A percentile compares a stretch with the other conserved stretches of the same genome.
phyloP scores from a whole-genome alignment of 2,329 filamentous ascomycete species.

The Colletotrichum sidae region DNA sequence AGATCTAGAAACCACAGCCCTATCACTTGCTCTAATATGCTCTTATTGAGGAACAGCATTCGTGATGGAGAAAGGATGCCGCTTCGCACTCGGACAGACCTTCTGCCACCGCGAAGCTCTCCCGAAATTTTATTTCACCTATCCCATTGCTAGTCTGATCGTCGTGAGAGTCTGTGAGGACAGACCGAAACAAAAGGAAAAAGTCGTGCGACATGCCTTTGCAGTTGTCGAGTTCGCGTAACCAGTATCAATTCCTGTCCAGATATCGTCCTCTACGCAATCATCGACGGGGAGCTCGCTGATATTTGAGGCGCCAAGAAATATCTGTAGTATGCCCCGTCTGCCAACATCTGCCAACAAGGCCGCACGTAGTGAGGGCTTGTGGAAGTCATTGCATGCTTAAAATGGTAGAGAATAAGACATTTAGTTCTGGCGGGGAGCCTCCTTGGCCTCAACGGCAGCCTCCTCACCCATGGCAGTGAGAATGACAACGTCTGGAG shows the following conservation, averaged over 20 bases:
- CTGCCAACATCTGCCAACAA: slow-evolving; percentile 37
- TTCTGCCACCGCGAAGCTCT: slow-evolving; percentile 48
- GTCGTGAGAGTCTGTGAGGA: slow-evolving; percentile 45
- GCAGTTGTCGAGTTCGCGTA: slow-evolving; percentile 47
- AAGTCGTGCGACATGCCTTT: slow-evolving; percentile 46
- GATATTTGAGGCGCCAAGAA: slow-evolving; percentile 49
- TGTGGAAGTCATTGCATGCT: slow-evolving; percentile 34
- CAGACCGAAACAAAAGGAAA: slow-evolving; percentile 54
- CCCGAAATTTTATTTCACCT: slow-evolving; percentile 47
- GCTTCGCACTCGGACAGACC: slow-evolving; percentile 52
- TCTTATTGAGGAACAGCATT: slow-evolving; percentile 25
- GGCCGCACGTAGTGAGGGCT: slow-evolving; percentile 34
- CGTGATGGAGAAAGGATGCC: slow-evolving; percentile 39
- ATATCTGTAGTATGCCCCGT: slow-evolving; percentile 48
- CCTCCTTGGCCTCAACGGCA: slow-evolving; percentile 95
- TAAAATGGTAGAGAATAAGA: slow-evolving; percentile 37
- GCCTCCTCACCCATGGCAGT: slow-evolving; percentile 96
- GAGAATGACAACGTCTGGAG: slow-evolving; percentile 86
- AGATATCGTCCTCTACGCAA: slow-evolving; percentile 57
- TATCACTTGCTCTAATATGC: not conserved
- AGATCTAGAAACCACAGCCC: too few relatives aligned
- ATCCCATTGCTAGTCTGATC: slow-evolving; percentile 40
- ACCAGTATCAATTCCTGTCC: slow-evolving; percentile 56
- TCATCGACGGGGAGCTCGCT: slow-evolving; percentile 54
- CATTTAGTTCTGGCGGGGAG: slow-evolving; percentile 61